Evolutionary conservation across 108 stramenopile species (phyloP).

Genomic region (Parmales sp.): DNA sequence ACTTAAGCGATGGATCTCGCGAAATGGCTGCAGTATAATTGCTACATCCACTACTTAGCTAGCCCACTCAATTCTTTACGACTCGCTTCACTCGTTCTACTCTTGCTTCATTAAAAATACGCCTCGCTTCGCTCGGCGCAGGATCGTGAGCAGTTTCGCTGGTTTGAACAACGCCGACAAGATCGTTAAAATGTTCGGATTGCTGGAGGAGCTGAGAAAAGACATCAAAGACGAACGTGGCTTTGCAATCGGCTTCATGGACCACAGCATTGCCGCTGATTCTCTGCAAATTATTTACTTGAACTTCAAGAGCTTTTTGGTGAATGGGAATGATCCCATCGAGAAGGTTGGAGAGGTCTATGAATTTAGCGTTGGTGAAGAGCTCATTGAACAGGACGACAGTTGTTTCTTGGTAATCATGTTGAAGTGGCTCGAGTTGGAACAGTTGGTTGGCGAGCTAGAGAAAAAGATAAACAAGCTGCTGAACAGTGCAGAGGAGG

Average conservation of each 20-base stretch:
- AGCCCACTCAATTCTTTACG: too few species aligned
- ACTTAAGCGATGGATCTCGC: too few species aligned
- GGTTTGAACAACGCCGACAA: too few species aligned
- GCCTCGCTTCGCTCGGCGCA: neutral
- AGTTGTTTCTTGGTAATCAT: neutral
- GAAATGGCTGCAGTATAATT: too few species aligned
- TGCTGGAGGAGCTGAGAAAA: too few species aligned
- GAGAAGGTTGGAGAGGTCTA: neutral
- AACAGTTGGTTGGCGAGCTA: neutral
- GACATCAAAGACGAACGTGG: too few species aligned
- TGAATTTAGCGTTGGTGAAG: neutral
- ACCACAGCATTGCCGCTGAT: neutral
- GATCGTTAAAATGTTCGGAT: too few species aligned
- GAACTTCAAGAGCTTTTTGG: neutral
- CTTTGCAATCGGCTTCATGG: neutral
- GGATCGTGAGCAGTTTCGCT: too few species aligned
- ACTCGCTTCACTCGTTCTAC: too few species aligned
- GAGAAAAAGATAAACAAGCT: neutral
- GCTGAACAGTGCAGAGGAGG: neutral
- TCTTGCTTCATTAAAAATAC: too few species aligned
- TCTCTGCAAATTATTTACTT: neutral
- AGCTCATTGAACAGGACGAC: neutral
- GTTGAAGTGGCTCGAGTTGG: constrained; percentile 1
- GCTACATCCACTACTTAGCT: too few species aligned
- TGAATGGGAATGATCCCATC: neutral